Conservation (phyloP, 1,139 yeast genomes). For the Kodamaea suecica region DNA sequence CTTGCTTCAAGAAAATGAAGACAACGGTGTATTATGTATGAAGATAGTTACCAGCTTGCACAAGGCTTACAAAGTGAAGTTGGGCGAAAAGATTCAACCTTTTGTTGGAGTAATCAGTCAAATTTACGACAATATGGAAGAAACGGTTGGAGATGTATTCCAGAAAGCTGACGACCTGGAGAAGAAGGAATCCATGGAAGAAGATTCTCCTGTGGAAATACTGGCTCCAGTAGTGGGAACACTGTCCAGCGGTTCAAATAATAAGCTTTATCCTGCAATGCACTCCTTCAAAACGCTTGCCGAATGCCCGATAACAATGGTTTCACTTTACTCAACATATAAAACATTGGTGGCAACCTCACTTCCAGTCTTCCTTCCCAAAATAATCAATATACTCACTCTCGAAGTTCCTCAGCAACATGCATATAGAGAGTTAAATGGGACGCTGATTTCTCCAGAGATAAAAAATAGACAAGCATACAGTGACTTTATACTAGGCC, state of each 20-base stretch:
- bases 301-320: conserved; percentile 97
- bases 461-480: conserved; percentile 76
- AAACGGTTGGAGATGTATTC: conserved; percentile 67
- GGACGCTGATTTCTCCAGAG: conserved; percentile 55
- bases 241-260: too few species aligned
- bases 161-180: conserved; percentile 18
- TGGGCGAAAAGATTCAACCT: conserved; percentile 72
- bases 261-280: conserved; percentile 54
- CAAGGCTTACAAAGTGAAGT: conserved; percentile 70
- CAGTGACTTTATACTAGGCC: conserved; percentile 91
- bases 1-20: conserved; percentile 82
- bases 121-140: conserved; percentile 78
- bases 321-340: conserved; percentile 83
- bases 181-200: too few species aligned
- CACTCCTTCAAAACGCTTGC: conserved; percentile 87
- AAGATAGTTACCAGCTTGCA: conserved; percentile 86
- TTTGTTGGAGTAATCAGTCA: conserved; percentile 75
- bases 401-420: conserved; percentile 63
- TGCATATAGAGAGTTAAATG: conserved; percentile 52
- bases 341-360: conserved; percentile 70
- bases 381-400: conserved; percentile 69
- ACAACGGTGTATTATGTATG: conserved; percentile 89
- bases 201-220: too few species aligned
- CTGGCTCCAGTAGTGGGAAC: too few species aligned
- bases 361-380: conserved; percentile 76